Percentiles rank a stretch among this genome's conserved stretches.
These are phyloP conservation scores for Acer yangbiense DNA, from an alignment of 345 rosid genomes.

Conservation along the genomic window DNA sequence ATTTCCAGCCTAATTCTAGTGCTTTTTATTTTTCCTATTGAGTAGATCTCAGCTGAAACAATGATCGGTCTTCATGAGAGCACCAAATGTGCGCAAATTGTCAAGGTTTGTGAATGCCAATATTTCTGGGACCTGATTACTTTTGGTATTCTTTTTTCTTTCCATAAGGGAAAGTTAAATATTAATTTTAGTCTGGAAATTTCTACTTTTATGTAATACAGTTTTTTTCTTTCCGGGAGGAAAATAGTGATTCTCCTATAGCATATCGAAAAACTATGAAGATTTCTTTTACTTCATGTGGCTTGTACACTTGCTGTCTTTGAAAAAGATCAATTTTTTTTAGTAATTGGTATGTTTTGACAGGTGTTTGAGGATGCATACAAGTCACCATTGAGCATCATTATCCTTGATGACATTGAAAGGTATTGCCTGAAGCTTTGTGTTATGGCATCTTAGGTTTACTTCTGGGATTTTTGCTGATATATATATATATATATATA, in stretches of 20 bases:
- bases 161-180: background rate
- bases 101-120: conserved; percentile 60
- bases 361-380: conserved; percentile 99
- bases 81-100: conserved; percentile 91
- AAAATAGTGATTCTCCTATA: background rate
- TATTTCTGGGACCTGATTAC: conserved; percentile 4
- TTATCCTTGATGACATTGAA: conserved; percentile 95
- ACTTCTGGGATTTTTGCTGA: background rate
- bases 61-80: conserved; percentile 98
- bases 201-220: background rate
- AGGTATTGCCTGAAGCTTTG: conserved; percentile 49
- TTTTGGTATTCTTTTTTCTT: background rate
- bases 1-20: background rate
- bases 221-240: background rate
- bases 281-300: conserved; percentile 19
- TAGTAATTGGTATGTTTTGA: conserved; percentile 10
- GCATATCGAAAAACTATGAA: background rate
- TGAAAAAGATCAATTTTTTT: background rate
- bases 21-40: conserved; percentile 15
- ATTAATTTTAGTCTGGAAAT: background rate
- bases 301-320: conserved; percentile 17
- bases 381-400: conserved; percentile 93
- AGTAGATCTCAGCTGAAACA: conserved; percentile 88
- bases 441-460: background rate
- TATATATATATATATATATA: background rate